Evolutionary conservation across 2,329 filamentous ascomycete genomes (phyloP).

Genomic region (Colletotrichum sp.): DNA sequence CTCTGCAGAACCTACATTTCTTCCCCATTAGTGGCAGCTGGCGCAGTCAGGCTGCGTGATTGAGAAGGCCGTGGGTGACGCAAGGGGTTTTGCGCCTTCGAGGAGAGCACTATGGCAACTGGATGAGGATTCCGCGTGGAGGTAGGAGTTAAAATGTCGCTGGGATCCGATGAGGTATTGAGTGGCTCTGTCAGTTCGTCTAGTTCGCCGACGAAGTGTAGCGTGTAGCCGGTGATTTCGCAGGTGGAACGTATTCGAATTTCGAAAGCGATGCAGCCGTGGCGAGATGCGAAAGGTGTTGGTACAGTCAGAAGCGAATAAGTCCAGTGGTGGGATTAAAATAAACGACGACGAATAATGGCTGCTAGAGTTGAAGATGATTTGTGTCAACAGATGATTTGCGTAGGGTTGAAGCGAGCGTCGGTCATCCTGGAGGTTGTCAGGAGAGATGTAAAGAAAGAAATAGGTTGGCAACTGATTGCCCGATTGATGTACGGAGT

Average conservation of each 20-base stretch:
- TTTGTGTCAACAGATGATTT: neutral
- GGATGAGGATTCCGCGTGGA: neutral
- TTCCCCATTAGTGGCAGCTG: conserved; percentile 34
- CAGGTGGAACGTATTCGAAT: neutral
- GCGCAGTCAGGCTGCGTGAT: conserved; percentile 1
- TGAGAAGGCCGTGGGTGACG: neutral
- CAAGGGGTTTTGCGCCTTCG: too few species aligned
- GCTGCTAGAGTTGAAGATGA: neutral
- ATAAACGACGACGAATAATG: neutral
- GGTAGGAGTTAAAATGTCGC: neutral
- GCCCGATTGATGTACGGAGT: neutral
- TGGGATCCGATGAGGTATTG: neutral
- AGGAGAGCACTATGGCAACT: neutral
- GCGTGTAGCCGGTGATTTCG: neutral
- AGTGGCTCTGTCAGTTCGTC: neutral
- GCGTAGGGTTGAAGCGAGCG: conserved; percentile 14
- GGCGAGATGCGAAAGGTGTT: neutral
- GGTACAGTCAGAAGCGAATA: neutral
- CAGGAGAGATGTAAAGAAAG: neutral
- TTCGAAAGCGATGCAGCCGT: neutral
- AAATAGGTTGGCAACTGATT: neutral
- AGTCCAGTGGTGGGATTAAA: neutral
- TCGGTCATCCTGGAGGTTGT: conserved; percentile 10
- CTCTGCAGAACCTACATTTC: conserved; percentile 32
- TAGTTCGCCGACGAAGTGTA: neutral